Evolutionary conservation across 495 filamentous ascomycete genomes (phyloP).

Genomic region (Penicillium angulare): DNA sequence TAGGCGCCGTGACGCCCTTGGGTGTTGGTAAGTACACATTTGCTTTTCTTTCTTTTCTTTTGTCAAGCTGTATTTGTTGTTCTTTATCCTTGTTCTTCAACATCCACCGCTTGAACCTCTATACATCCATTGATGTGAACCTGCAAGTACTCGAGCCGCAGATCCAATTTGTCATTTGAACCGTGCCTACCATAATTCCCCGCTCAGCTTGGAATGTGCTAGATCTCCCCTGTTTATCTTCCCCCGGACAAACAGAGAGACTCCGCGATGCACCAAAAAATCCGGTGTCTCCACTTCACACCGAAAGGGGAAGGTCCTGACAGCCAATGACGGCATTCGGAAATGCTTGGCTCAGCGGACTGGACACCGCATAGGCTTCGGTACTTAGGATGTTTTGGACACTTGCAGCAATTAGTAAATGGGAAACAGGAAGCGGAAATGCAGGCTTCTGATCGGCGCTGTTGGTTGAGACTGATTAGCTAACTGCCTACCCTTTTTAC

Average conservation of each 20-base stretch:
- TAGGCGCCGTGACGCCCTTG: constrained; percentile 89
- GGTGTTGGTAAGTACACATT: constrained; percentile 61
- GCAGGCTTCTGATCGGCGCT: background rate
- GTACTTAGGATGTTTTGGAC: background rate
- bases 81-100: background rate
- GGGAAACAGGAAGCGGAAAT: background rate
- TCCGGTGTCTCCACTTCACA: constrained; percentile 16
- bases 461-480: background rate
- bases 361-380: background rate
- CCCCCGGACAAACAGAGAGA: no score
- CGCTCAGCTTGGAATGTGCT: background rate
- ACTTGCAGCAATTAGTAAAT: no score
- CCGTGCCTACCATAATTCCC: background rate
- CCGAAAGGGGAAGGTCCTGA: constrained; percentile 28
- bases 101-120: no score
- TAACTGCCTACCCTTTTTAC: background rate
- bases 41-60: background rate
- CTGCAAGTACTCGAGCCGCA: no score
- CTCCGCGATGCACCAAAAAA: constrained; percentile 1
- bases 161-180: background rate
- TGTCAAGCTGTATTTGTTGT: background rate
- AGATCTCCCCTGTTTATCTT: background rate
- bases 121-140: no score
- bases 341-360: constrained; percentile 1
- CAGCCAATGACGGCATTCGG: constrained; percentile 25